A percentile compares a stretch with the other conserved stretches of the same genome.
These are phyloP conservation scores for Ziziphus jujuba DNA, from an alignment of 306 rosid species.

Conservation along the genomic window DNA sequence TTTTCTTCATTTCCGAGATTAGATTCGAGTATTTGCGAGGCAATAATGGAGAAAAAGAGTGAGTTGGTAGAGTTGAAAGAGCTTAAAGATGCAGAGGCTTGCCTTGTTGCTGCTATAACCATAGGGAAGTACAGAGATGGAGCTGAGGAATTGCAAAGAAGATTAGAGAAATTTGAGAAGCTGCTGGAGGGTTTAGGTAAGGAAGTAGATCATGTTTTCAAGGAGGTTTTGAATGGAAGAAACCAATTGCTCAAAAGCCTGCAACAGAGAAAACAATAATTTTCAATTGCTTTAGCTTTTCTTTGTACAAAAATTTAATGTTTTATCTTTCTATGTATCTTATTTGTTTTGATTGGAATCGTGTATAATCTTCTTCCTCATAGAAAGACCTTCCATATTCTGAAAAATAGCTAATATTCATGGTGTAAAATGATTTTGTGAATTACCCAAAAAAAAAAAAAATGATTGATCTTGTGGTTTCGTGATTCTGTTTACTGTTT, in stretches of 20 bases:
- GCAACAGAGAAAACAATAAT: constrained; percentile 17
- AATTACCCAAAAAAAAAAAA: too few species aligned
- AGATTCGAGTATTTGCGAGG: constrained; percentile 34
- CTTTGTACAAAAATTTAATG: neutral
- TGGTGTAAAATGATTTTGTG: too few species aligned
- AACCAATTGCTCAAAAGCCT: constrained; percentile 49
- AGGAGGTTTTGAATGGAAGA: constrained; percentile 55
- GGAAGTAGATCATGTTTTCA: constrained; percentile 61
- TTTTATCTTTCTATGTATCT: neutral
- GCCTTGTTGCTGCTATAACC: constrained; percentile 39
- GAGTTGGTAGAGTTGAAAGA: constrained; percentile 51
- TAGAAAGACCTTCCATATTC: too few species aligned
- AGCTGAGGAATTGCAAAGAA: constrained; percentile 37
- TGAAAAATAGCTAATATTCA: too few species aligned
- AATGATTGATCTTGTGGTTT: too few species aligned
- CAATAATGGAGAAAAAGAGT: constrained; percentile 16
- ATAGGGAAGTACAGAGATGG: constrained; percentile 26
- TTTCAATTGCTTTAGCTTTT: neutral
- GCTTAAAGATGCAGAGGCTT: constrained; percentile 40
- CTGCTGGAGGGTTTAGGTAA: constrained; percentile 42
- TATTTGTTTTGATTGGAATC: neutral
- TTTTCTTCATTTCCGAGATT: constrained; percentile 39
- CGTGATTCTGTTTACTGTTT: too few species aligned
- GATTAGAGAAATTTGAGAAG: constrained; percentile 47
- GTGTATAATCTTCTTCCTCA: neutral